These are phyloP conservation scores for Pyrus hybrid DNA, from an alignment of 331 rosid genomes.

Conservation along the genomic window DNA sequence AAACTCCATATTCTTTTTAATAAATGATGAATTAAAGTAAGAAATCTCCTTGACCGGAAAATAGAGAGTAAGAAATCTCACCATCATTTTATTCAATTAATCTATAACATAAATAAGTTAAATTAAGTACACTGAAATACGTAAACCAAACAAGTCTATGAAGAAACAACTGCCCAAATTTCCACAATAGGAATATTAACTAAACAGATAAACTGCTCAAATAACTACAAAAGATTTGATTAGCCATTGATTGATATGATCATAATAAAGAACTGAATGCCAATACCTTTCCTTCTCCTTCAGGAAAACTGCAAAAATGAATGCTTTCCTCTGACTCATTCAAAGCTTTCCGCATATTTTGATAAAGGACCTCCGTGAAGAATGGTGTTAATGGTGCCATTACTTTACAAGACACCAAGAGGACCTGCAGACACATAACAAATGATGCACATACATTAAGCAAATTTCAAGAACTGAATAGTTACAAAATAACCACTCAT, in stretches of 20 bases:
- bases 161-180: neutral
- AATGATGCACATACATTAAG: neutral
- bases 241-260: neutral
- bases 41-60: too few relatives aligned
- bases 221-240: neutral
- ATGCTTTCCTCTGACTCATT: conserved; percentile 72
- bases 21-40: neutral
- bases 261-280: neutral
- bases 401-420: conserved; percentile 83
- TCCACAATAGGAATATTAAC: neutral
- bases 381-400: conserved; percentile 99
- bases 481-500: neutral
- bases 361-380: conserved; percentile 91
- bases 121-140: neutral
- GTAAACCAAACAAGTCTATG: neutral
- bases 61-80: too few relatives aligned
- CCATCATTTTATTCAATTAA: neutral
- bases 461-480: neutral
- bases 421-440: conserved; percentile 51
- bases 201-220: neutral
- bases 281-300: conserved; percentile 72
- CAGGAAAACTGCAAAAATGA: conserved; percentile 80
- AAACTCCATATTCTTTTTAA: neutral
- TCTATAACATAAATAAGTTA: neutral
- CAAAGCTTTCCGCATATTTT: conserved; percentile 75